Percentiles rank a stretch among this genome's conserved stretches.
These are phyloP conservation scores for Gamarada debralockiae DNA, from an alignment of 495 filamentous ascomycete genomes.

Conservation along the genomic window DNA sequence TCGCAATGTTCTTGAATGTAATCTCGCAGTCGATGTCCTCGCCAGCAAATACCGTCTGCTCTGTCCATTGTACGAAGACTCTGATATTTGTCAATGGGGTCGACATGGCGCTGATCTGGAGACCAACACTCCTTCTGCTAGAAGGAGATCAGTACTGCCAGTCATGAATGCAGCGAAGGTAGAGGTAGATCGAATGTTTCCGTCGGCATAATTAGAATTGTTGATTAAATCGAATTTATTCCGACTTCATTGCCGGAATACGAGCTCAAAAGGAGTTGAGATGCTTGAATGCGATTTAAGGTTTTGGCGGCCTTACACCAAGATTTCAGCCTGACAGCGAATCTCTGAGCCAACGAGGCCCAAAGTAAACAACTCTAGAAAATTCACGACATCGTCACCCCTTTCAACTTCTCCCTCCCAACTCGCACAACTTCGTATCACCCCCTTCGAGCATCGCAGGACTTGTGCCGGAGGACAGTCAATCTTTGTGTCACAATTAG, in stretches of 20 bases:
- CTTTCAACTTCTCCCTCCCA: too few species aligned
- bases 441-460: too few species aligned
- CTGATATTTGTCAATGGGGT: conserved; percentile 65
- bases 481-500: too few species aligned
- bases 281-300: not conserved
- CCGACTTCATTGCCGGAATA: not conserved
- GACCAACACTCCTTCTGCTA: conserved; percentile 14
- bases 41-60: conserved; percentile 88
- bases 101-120: conserved; percentile 23
- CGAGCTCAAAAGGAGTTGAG: not conserved
- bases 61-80: conserved; percentile 92
- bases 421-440: too few species aligned
- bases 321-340: not conserved
- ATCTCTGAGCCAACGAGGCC: not conserved
- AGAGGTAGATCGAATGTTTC: conserved; percentile 1
- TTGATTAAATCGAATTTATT: not conserved
- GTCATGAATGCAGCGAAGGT: conserved; percentile 25
- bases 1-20: conserved; percentile 86
- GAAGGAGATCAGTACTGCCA: conserved; percentile 21
- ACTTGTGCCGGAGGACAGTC: too few species aligned
- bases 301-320: too few species aligned
- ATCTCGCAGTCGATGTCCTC: conserved; percentile 93
- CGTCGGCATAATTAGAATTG: conserved; percentile 16
- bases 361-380: not conserved
- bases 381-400: not conserved